Conservation (phyloP, 2,329 filamentous ascomycete genomes). For the Apiospora marii region DNA sequence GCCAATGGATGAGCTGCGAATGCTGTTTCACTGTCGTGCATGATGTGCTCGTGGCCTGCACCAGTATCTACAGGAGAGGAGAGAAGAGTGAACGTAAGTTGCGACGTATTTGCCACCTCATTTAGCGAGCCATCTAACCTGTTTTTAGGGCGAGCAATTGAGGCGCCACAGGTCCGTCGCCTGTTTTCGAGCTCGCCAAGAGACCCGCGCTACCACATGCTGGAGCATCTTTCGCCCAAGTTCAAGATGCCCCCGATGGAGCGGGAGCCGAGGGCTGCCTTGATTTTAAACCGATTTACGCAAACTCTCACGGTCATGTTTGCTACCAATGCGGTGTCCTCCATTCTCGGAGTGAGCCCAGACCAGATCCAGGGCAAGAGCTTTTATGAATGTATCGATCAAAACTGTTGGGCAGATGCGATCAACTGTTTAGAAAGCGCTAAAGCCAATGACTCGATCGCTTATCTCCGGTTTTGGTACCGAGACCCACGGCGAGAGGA, state of each 20-base stretch:
- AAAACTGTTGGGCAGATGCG: conserved; percentile 78
- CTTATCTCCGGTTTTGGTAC: conserved; percentile 87
- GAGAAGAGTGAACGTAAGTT: conserved; percentile 77
- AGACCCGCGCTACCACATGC: conserved; percentile 89
- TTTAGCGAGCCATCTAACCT: conserved; percentile 27
- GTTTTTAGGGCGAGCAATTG: conserved; percentile 72
- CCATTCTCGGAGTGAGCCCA: conserved; percentile 77
- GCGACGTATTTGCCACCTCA: conserved; percentile 22
- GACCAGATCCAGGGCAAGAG: conserved; percentile 76
- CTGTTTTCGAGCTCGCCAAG: conserved; percentile 82
- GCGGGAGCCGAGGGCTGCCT: conserved; percentile 81
- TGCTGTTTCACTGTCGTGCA: conserved; percentile 91
- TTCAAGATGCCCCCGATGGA: conserved; percentile 71
- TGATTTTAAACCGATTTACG: conserved; percentile 88
- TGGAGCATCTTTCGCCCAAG: conserved; percentile 83
- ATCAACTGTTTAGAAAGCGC: conserved; percentile 83
- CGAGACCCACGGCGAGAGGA: conserved; percentile 73
- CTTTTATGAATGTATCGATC: conserved; percentile 87
- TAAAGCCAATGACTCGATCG: conserved; percentile 90
- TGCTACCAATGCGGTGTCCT: conserved; percentile 76
- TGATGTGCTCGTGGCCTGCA: conserved; percentile 86
- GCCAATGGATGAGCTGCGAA: conserved; percentile 80
- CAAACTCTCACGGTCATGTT: conserved; percentile 86
- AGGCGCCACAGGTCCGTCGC: conserved; percentile 79
- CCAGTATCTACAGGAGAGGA: conserved; percentile 76